phyloP scores from a whole-genome alignment of 108 stramenopile species.

The Discostella stelligeroides region DNA sequence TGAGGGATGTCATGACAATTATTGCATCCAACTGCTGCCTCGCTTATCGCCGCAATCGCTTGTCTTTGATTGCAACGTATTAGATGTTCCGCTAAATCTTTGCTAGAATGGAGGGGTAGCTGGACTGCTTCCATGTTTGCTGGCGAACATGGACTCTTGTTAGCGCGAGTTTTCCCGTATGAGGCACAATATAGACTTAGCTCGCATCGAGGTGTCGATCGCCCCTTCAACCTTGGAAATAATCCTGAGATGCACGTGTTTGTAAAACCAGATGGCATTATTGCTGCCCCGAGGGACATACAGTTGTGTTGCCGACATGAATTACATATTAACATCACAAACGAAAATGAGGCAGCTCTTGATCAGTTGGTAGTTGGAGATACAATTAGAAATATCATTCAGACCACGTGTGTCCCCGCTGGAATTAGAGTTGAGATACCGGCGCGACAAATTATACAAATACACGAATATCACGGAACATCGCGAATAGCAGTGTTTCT shows the following conservation, averaged over 20 bases:
- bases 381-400: slow-evolving; percentile 53
- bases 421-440: slow-evolving; percentile 76
- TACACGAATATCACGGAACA: slow-evolving; percentile 28
- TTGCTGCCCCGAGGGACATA: slow-evolving; percentile 44
- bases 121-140: slow-evolving; percentile 77
- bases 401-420: slow-evolving; percentile 52
- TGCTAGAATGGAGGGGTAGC: slow-evolving; percentile 70
- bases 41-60: neutral
- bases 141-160: slow-evolving; percentile 62
- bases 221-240: slow-evolving; percentile 63
- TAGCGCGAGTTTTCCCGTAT: slow-evolving; percentile 53
- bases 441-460: slow-evolving; percentile 44
- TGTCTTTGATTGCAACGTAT: neutral
- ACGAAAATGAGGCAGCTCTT: slow-evolving; percentile 25
- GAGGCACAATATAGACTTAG: slow-evolving; percentile 57
- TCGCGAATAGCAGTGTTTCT: slow-evolving; percentile 65
- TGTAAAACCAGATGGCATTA: slow-evolving; percentile 40
- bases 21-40: neutral
- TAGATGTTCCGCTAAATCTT: slow-evolving; percentile 38
- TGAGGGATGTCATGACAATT: no score
- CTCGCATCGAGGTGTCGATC: slow-evolving; percentile 81
- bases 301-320: slow-evolving; percentile 86
- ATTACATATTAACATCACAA: slow-evolving; percentile 63
- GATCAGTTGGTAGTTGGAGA: slow-evolving; percentile 63
- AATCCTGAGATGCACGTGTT: slow-evolving; percentile 66